Conservation (phyloP, 2,329 filamentous ascomycete genomes). For the Claviceps sp. region DNA sequence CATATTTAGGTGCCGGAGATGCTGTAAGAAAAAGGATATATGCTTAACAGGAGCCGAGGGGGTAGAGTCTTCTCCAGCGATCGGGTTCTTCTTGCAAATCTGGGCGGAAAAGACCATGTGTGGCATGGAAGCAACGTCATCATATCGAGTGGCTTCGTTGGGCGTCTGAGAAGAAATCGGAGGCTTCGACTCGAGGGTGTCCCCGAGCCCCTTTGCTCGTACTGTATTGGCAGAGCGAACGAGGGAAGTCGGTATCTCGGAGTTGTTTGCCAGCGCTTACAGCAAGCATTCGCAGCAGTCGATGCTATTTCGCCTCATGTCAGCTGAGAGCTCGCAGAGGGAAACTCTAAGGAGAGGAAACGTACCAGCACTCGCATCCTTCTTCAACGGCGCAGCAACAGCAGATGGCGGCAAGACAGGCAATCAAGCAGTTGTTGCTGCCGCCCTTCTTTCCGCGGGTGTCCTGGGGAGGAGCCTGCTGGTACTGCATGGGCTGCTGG, state of each 20-base stretch:
- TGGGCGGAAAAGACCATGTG: background rate
- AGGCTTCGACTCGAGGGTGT: background rate
- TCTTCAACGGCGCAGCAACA: slow-evolving; percentile 38
- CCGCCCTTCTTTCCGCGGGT: slow-evolving; percentile 17
- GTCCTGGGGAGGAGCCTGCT: slow-evolving; percentile 22
- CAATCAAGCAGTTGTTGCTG: slow-evolving; percentile 29
- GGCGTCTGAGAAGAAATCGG: background rate
- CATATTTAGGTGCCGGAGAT: background rate
- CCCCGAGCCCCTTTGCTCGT: background rate
- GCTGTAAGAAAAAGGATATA: background rate
- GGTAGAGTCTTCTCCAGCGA: background rate
- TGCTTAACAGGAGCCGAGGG: background rate
- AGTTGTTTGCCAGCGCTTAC: slow-evolving; percentile 10
- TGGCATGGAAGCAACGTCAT: background rate
- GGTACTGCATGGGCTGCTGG: slow-evolving; percentile 31
- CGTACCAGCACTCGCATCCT: slow-evolving; percentile 36
- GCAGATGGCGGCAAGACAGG: slow-evolving; percentile 34
- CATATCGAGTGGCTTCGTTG: background rate
- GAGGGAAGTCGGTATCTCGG: background rate
- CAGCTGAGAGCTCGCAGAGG: background rate
- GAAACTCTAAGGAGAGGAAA: slow-evolving; percentile 1
- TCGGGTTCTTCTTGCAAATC: background rate
- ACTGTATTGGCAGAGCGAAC: background rate
- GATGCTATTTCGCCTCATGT: slow-evolving; percentile 14
- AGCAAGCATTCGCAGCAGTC: slow-evolving; percentile 29